Base-by-base conservation (phyloP, 495 filamentous ascomycete genomes). In the Opeltia flavorubescens region DNA sequence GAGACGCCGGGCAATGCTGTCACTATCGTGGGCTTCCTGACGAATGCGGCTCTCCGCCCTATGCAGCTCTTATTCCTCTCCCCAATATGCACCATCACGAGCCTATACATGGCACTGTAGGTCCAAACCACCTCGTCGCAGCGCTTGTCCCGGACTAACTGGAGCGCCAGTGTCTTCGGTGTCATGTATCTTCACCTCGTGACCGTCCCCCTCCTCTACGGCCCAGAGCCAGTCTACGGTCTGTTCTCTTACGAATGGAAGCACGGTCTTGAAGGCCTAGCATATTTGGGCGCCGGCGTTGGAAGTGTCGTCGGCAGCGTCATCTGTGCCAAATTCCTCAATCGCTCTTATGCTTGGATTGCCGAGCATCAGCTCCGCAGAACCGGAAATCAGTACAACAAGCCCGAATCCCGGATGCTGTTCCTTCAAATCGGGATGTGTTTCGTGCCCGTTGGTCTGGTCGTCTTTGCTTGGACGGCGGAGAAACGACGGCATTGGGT, bases 391-490 rank as follows among this genome's bases (percentile, higher is more conserved):
- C 15, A 28, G 3, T 12, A 43, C 8, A 15, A 27, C n/a, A 53
- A 47, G 23, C 77, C 77, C 0, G 77, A 81, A 49, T 67, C 67
- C 47, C 62, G 77, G 2, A 57, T 80, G 1, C 75, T 67, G 65
- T 75, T 68, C 34, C 68, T 71, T 9, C 75, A 79, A 57, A 47
- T 76, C 9, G 74, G 72, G 0, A 73, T 66, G 0, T 59, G 68
- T 0, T 53, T 69, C 1, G 62, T 80, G 8, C 74, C 75, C 0
- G 61, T 74, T 15, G 58, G 58, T 15, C 51, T 79, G 11, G 78
- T 78, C 55, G 75, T 74, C 71, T 71, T 78, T 60, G 76, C 67
- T 3, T 75, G 74, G 75, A 70, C 64, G 5, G 66, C 66, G 43
- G 64, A 72, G 47, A 40, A 58, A 0, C 55, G 49, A 4, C 67